These are phyloP conservation scores for Cordyceps farinosa DNA, from an alignment of 2,329 filamentous ascomycete species.

Conservation along the genomic window DNA sequence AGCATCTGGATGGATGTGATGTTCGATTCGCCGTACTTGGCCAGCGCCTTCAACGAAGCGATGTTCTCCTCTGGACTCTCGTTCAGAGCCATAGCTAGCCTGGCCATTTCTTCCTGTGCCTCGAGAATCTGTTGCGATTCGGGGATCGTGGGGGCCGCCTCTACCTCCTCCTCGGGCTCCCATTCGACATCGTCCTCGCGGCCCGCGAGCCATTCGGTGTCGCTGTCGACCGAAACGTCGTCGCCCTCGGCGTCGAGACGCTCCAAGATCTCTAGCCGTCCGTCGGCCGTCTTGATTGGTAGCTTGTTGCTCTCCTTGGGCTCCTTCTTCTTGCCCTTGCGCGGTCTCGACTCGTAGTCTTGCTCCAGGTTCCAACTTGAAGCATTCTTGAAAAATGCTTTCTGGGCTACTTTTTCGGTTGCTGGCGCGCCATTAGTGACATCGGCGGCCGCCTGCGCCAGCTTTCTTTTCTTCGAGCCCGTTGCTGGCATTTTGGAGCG, in stretches of 20 bases:
- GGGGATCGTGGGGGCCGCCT: constrained; percentile 62
- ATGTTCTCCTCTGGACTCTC: constrained; percentile 92
- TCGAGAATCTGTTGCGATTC: constrained; percentile 75
- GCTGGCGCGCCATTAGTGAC: constrained; percentile 37
- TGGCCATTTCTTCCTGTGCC: constrained; percentile 89
- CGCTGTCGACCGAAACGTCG: constrained; percentile 56
- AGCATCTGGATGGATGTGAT: constrained; percentile 79
- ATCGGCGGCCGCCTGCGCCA: constrained; percentile 50
- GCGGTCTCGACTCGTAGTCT: constrained; percentile 76
- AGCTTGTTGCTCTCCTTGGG: constrained; percentile 70
- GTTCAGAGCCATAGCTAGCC: constrained; percentile 75
- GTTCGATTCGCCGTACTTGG: constrained; percentile 65
- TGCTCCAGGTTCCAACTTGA: constrained; percentile 89
- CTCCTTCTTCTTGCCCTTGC: constrained; percentile 69
- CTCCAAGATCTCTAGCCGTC: constrained; percentile 60
- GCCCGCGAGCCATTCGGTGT: constrained; percentile 61
- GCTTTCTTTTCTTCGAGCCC: constrained; percentile 55
- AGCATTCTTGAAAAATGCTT: constrained; percentile 69
- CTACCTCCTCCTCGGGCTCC: constrained; percentile 44
- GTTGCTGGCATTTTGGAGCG: constrained; percentile 42
- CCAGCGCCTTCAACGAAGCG: constrained; percentile 72
- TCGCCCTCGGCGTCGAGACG: constrained; percentile 55
- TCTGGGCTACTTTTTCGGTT: constrained; percentile 44
- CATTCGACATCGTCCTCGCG: constrained; percentile 51
- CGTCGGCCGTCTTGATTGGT: constrained; percentile 83